Base-by-base conservation (phyloP, 345 rosid genomes). In the Boechera stricta region DNA sequence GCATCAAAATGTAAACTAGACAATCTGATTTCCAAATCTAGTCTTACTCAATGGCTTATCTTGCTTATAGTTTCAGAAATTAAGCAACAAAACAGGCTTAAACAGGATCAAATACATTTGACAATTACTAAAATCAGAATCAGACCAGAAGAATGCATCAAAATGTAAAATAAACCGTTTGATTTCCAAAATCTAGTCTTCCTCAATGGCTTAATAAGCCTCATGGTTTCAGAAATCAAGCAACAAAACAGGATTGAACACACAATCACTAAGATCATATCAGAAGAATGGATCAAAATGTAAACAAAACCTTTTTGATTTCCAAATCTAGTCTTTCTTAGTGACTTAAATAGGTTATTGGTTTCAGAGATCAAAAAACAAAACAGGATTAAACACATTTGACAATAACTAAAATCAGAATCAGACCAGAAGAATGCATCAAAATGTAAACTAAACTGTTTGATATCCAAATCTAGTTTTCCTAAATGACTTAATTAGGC, bases 1-100 rank as follows among this genome's bases (percentile, higher is more conserved):
- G 58, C 16, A 68, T 42, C 38, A 54, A 10, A 44, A 45, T 33
- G 72, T 28, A 57, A 47, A 58, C 51, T 6, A 57, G 35, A 48
- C 35, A 29, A 56, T 28, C 45, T 16, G 29, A 63, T 42, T 54
- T 16, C 45, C 31, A 54, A 38, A 39, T 39, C 7, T 54, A 53
- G 53, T 31, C 53, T 63, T 52, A 9, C 29, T 5, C 2, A 44
- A 31, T 52, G 44, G 31, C 32, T 32, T 52, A 59, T 24, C 8
- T 44, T 12, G 21, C 15, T 48, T 21, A 52, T 52, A 41, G 18
- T 36, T 72, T 61, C 33, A 61, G 42, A 49, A 26, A 49, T 33
- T n/a, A 67, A 21, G 5, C n/a, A 68, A 62, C 29, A 29, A 16
- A 51, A 32, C 51, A 60, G 13, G 29, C n/a, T 42, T 42, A 44